Evolutionary conservation across 1,284 basidiomycete species (phyloP).

Genomic region (Neonothopanus nambi): DNA sequence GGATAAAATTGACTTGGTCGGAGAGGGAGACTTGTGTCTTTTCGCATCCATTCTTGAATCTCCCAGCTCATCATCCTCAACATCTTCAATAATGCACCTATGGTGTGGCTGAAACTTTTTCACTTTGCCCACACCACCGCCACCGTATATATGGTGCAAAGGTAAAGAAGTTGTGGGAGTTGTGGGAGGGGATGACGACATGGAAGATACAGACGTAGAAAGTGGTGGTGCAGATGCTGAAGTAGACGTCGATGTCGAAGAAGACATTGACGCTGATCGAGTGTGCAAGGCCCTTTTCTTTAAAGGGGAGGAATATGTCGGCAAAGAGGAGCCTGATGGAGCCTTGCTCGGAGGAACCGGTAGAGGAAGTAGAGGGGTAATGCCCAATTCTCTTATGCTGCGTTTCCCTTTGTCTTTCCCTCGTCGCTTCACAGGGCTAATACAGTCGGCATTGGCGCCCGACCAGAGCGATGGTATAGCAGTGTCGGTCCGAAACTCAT

Average conservation of each 20-base stretch:
- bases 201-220: background rate
- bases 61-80: slow-evolving; percentile 8
- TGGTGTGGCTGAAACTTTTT: slow-evolving; percentile 18
- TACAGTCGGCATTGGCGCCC: slow-evolving; percentile 8
- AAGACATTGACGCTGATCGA: slow-evolving; percentile 7
- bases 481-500: background rate
- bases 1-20: slow-evolving; percentile 13
- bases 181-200: slow-evolving; percentile 24
- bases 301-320: slow-evolving; percentile 1
- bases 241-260: slow-evolving; percentile 10
- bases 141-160: slow-evolving; percentile 15
- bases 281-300: slow-evolving; percentile 3
- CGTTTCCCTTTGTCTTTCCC: slow-evolving; percentile 1
- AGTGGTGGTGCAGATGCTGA: slow-evolving; percentile 4
- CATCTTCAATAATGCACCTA: slow-evolving; percentile 13
- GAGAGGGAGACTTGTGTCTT: slow-evolving; percentile 9
- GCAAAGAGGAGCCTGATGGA: slow-evolving; percentile 3
- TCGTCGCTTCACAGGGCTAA: slow-evolving; percentile 11
- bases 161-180: slow-evolving; percentile 26
- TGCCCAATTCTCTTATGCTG: slow-evolving; percentile 10
- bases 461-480: slow-evolving; percentile 16
- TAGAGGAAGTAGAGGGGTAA: background rate
- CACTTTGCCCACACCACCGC: slow-evolving; percentile 5
- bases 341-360: too few species aligned
- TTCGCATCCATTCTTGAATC: slow-evolving; percentile 1